Percentiles rank a stretch among this genome's conserved stretches.
Conservation (phyloP, 2,329 filamentous ascomycete species). For the Sarocladium oryzae region DNA sequence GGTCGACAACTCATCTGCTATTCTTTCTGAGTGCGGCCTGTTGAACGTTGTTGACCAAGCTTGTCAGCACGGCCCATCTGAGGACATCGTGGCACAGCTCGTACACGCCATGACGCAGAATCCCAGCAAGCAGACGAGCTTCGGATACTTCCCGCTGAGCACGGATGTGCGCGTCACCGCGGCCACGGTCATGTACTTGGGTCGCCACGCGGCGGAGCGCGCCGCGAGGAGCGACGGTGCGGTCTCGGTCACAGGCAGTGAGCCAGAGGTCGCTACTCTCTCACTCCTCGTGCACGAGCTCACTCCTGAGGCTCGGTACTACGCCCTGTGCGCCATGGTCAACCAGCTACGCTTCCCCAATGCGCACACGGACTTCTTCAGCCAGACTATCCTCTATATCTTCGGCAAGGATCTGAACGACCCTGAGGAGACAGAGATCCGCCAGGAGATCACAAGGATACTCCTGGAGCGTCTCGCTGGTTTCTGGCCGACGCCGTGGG, state of each 20-base stretch:
- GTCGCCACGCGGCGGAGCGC: conserved; percentile 60
- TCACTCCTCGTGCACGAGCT: conserved; percentile 72
- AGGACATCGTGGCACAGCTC: conserved; percentile 71
- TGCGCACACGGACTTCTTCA: conserved; percentile 88
- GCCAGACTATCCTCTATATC: conserved; percentile 73
- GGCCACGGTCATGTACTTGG: conserved; percentile 77
- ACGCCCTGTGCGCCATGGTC: conserved; percentile 74
- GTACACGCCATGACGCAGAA: conserved; percentile 63
- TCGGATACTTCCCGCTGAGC: conserved; percentile 59
- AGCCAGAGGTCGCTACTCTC: conserved; percentile 61
- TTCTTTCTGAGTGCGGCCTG: conserved; percentile 48
- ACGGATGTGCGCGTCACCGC: conserved; percentile 70
- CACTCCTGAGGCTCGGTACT: conserved; percentile 73
- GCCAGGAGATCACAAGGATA: conserved; percentile 85
- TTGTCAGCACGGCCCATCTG: conserved; percentile 54
- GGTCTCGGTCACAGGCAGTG: conserved; percentile 36
- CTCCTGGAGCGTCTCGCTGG: conserved; percentile 82
- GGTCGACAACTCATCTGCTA: conserved; percentile 37
- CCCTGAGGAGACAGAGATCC: conserved; percentile 73
- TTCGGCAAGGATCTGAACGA: conserved; percentile 71
- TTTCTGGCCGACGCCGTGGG: conserved; percentile 93
- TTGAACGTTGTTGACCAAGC: conserved; percentile 54
- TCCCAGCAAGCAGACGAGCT: conserved; percentile 51
- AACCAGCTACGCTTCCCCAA: conserved; percentile 92
- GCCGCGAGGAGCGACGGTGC: conserved; percentile 52